Conservation (phyloP, 768 basidiomycete genomes). For the Calocybe indica region DNA sequence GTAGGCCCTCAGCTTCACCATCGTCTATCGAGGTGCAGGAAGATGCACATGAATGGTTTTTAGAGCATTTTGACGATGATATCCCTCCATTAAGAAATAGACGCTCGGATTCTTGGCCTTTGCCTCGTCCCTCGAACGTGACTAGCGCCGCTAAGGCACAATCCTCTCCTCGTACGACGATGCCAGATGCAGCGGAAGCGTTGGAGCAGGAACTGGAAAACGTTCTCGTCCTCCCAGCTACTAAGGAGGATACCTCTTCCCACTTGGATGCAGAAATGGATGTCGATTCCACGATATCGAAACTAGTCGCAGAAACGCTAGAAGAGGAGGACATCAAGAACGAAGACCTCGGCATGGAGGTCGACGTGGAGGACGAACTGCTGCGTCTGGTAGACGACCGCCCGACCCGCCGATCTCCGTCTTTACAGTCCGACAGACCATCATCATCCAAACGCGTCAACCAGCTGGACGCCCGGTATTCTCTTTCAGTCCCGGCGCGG, state of each 20-base stretch:
- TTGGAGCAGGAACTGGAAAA: constrained; percentile 44
- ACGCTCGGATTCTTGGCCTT: constrained; percentile 4
- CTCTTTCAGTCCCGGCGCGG: constrained; percentile 7
- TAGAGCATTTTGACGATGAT: constrained; percentile 43
- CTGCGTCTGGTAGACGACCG: constrained; percentile 63
- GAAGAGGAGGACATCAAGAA: constrained; percentile 18
- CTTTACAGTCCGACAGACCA: constrained; percentile 3
- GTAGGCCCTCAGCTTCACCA: constrained; percentile 2
- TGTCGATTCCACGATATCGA: constrained; percentile 35
- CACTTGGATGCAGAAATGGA: constrained; percentile 31
- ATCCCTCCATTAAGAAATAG: constrained; percentile 11
- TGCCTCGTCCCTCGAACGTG: not conserved
- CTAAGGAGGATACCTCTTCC: constrained; percentile 24
- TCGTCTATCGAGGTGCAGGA: constrained; percentile 25
- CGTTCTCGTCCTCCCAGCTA: constrained; percentile 16
- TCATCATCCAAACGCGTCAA: not conserved
- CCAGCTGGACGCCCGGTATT: not conserved
- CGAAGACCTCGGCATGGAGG: constrained; percentile 24
- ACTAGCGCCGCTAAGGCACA: constrained; percentile 9
- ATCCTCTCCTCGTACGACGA: constrained; percentile 14
- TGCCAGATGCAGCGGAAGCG: constrained; percentile 29
- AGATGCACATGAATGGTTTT: constrained; percentile 57
- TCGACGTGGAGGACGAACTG: constrained; percentile 61
- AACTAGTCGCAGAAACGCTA: constrained; percentile 38
- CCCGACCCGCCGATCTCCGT: constrained; percentile 14